Base-by-base conservation (phyloP, 352 stramenopile genomes). In the Globisporangium carolinianum region DNA sequence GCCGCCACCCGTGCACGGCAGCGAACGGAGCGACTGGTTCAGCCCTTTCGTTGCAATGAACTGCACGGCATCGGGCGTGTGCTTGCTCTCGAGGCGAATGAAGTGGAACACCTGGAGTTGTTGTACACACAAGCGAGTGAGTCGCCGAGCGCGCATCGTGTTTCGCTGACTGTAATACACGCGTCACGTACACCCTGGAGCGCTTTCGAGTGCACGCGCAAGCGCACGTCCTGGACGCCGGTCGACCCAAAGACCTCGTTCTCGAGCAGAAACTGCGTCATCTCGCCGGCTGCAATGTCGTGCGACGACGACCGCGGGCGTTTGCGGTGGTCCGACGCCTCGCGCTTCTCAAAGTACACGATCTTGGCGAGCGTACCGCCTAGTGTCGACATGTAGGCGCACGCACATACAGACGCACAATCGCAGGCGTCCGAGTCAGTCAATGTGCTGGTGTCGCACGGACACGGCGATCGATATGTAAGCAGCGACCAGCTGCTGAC, bases 321-420 rank as follows among this genome's bases (percentile, higher is more conserved):
- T 54, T 87, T 89, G 46, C 75, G 72, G 48, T 65, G 67, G 24
- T 72, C 75, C 11, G 53, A 61, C 0, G 58, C 38, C 15, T 85
- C 73, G 47, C 71, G 67, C 37, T 91, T 86, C 62, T 98, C 90
- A 60, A 98, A 98, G 70, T 97, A 98, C 53, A 98, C 93, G 61
- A 98, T 95, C 74, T 98, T 98, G 32, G 82, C 87, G 53, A 98
- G 73, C 41, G 93, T 97, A 0, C 94, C 94, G 15, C 94, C 90
- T 80, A 32, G 24, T 32, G 24, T 32, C 24, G 24, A 3, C 24
- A 32, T 32, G 24, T 32, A 32, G 3, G 24, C 24, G 24, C 24
- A 3, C 24, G 24, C 24, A 32, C 24, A 32, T 32, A 32, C 24
- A 32, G 24, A 32, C 3, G 24, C 24, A 32, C 24, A 32, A 32